phyloP scores from a whole-genome alignment of 768 basidiomycete species.

The Suillus lakei region DNA sequence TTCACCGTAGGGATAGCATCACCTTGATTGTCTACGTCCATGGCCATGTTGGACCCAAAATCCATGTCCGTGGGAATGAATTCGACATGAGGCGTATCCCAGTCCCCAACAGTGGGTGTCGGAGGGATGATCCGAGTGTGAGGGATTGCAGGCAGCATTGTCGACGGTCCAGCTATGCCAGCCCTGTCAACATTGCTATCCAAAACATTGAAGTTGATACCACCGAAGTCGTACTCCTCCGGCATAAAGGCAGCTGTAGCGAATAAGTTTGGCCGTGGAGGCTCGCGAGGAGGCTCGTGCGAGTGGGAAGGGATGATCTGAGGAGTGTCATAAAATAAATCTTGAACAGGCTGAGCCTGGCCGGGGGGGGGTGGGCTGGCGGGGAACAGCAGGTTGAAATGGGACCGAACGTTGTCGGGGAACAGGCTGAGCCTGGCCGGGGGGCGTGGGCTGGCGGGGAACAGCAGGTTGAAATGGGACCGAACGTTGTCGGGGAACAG shows the following conservation, averaged over 20 bases:
- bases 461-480: background rate
- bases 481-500: background rate
- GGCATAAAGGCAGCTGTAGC: background rate
- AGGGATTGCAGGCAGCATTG: background rate
- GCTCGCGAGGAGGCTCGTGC: background rate
- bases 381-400: no score
- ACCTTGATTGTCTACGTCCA: background rate
- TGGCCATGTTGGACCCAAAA: background rate
- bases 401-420: no score
- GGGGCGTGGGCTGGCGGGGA: background rate
- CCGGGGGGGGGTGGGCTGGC: no score
- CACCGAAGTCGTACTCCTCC: background rate
- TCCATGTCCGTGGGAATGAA: background rate
- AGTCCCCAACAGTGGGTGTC: background rate
- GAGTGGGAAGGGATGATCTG: background rate
- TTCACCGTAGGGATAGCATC: background rate
- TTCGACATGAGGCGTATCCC: background rate
- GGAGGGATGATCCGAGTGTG: background rate
- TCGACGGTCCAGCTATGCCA: background rate
- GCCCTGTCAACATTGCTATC: background rate
- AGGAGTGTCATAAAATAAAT: background rate
- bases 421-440: background rate
- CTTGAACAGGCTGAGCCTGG: no score
- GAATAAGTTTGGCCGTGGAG: background rate
- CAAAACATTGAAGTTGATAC: background rate